Percentiles rank a stretch among this genome's conserved stretches.
Evolutionary conservation across 1,139 yeast species (phyloP).

Genomic region (Candida sojae): DNA sequence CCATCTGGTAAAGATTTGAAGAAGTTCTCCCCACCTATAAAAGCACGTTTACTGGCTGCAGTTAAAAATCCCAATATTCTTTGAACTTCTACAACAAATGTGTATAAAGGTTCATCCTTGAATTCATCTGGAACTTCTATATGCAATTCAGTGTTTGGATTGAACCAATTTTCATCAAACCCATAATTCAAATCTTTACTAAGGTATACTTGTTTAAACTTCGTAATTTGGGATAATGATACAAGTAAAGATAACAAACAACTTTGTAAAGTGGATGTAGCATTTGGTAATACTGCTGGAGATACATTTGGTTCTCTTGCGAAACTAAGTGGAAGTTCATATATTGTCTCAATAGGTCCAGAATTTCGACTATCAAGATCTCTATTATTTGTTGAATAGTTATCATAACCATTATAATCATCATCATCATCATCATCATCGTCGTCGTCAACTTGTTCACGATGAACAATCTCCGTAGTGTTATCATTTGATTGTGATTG

Average conservation of each 20-base stretch:
- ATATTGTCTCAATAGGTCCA: conserved; percentile 2
- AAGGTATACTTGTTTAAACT: conserved; percentile 18
- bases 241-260: conserved; percentile 27
- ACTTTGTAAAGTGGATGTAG: conserved; percentile 19
- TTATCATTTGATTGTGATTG: background rate
- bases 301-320: conserved; percentile 8
- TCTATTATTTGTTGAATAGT: background rate
- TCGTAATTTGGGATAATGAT: conserved; percentile 25
- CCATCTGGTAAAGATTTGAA: conserved; percentile 23
- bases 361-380: background rate
- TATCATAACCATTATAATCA: background rate
- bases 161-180: conserved; percentile 18
- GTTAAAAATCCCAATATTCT: conserved; percentile 23
- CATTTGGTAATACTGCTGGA: conserved; percentile 14
- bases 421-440: conserved; percentile 6
- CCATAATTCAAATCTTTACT: conserved; percentile 18
- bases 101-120: conserved; percentile 8
- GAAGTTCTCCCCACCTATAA: conserved; percentile 22
- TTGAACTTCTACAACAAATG: conserved; percentile 23
- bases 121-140: conserved; percentile 12
- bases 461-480: background rate
- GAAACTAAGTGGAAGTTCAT: conserved; percentile 7
- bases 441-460: background rate
- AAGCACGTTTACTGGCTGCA: conserved; percentile 22
- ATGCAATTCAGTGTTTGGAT: conserved; percentile 8